Evolutionary conservation across 2,329 filamentous ascomycete species (phyloP), one percentile per base, ranked within the genome.

Genomic region (Rhytidhysteron rufulum): DNA sequence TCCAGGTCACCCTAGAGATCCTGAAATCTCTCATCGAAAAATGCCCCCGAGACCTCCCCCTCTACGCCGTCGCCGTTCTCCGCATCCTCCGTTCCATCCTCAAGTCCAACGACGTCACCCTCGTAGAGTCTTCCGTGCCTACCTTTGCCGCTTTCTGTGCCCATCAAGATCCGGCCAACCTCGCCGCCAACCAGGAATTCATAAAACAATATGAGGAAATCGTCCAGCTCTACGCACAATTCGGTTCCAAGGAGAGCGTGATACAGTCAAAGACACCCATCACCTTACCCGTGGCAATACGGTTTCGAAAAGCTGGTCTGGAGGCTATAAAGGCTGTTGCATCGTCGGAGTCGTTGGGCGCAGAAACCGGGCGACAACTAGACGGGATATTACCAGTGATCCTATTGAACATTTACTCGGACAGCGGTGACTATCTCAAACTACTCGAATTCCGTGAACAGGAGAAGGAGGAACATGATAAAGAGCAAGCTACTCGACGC

Each of bases 1-100:
- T 95, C 42, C 88, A 95, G 65, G 89, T 98, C 49, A 96, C 90
- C 3, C 82, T 98, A 43, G 86, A 94, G 65, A 96, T 98, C 54
- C 76, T 96, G 51, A 83, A 85, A 45, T 88, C 90, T 33, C 77
- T 98, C 55, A 89, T 97, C 66, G 90, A 97, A 62, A 96, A 96
- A 69, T 80, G 88, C 31, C 86, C 88, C 44, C 86, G 90, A 62
- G 90, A 96, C 63, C 80, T 96, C 35, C 86, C 88, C 37, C 81
- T 98, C 37, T 95, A 95, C 62, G 88, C 88, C 34, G 79, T 80
- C 47, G 88, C 86, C 57, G 82, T 96, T 41, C 80, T 97, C 60
- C 86, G 84, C 54, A 86, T 96, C 49, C 79, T 97, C 58, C 81
- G 85, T 50, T 83, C 83, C 41, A 84, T 97, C 55, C 78, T 97